Conservation (phyloP, 129 eudicot species). For the Heracleum sosnowskyi region DNA sequence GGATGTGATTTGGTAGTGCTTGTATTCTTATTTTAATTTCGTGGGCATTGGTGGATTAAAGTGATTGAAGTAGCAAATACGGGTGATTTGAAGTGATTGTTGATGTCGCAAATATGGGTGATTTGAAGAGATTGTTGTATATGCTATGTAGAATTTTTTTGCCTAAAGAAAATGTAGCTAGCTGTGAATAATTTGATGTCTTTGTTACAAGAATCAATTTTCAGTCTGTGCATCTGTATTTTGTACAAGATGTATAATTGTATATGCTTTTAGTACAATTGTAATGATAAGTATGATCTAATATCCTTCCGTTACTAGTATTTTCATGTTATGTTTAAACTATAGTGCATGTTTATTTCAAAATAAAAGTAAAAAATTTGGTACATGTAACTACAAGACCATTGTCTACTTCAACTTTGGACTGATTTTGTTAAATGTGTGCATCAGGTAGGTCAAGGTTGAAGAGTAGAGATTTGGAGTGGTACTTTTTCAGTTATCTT, state of each 20-base stretch:
- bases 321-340: background rate
- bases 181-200: background rate
- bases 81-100: no score
- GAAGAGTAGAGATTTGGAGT: slow-evolving; percentile 77
- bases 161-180: background rate
- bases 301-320: no score
- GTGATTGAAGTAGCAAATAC: background rate
- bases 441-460: slow-evolving; percentile 57
- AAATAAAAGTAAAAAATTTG: no score
- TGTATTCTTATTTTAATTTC: no score
- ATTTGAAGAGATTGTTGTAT: background rate
- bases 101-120: no score
- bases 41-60: no score
- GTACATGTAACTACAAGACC: background rate
- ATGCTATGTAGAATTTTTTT: background rate
- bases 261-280: no score
- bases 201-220: no score
- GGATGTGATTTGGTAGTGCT: background rate
- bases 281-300: no score
- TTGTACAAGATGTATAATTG: no score
- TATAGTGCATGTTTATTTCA: no score
- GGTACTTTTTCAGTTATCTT: slow-evolving; percentile 86
- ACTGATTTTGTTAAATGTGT: slow-evolving; percentile 9
- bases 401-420: background rate
- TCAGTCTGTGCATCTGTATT: no score